These are phyloP conservation scores for Bromus sterilis DNA, from an alignment of 176 grass and related monocot genomes.

Conservation along the genomic window DNA sequence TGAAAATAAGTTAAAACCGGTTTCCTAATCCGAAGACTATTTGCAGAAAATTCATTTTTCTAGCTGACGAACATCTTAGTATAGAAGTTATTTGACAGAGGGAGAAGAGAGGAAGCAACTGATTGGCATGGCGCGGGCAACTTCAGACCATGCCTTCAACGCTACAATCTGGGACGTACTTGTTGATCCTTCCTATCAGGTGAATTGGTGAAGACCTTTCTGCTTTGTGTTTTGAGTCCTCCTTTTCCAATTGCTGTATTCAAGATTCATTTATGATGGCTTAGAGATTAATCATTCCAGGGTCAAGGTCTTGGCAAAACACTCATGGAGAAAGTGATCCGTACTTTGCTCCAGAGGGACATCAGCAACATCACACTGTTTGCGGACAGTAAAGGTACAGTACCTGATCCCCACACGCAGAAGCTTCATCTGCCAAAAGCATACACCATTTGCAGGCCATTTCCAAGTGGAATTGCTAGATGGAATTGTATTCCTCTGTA, in stretches of 20 bases:
- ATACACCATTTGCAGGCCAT: background rate
- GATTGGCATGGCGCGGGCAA: constrained; percentile 95
- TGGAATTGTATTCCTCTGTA: background rate
- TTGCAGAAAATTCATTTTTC: constrained; percentile 59
- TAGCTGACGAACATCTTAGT: constrained; percentile 87
- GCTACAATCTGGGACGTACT: constrained; percentile 99
- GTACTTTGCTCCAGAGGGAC: constrained; percentile 76
- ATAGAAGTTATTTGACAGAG: constrained; percentile 99
- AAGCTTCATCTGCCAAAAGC: background rate
- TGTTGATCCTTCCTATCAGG: constrained; percentile 96
- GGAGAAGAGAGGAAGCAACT: constrained; percentile 67
- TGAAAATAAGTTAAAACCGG: constrained; percentile 4
- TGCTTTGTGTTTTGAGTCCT: background rate
- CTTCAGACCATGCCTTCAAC: constrained; percentile 98
- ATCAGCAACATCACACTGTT: constrained; percentile 94
- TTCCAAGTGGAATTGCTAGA: background rate
- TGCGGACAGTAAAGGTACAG: constrained; percentile 85
- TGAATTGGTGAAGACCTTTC: background rate
- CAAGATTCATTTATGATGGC: background rate
- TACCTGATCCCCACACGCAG: background rate
- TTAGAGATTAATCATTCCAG: constrained; percentile 23
- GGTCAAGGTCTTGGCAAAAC: constrained; percentile 95
- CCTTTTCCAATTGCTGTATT: background rate
- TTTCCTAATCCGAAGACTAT: constrained; percentile 36
- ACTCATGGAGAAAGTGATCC: constrained; percentile 80